Evolutionary conservation across 2,329 filamentous ascomycete species (phyloP).

Genomic region (Apiospora kogelbergensis): DNA sequence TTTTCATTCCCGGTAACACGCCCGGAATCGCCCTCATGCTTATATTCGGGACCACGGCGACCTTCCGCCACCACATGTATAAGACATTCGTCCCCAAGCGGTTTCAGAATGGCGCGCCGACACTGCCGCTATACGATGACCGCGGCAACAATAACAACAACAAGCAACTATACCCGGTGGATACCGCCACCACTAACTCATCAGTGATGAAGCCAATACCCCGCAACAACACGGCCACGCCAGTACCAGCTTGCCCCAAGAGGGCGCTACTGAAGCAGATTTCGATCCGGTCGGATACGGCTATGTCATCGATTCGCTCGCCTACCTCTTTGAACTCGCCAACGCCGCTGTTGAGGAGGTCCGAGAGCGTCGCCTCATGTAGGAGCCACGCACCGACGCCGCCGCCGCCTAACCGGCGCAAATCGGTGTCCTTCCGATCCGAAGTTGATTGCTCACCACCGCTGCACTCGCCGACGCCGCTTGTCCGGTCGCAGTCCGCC

Average conservation of each 20-base stretch:
- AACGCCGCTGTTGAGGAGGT: neutral
- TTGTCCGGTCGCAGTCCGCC: neutral
- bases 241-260: neutral
- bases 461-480: neutral
- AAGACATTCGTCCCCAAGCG: conserved; percentile 15
- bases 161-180: neutral
- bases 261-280: neutral
- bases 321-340: neutral
- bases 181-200: neutral
- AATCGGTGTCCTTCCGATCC: neutral
- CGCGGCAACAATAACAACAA: neutral
- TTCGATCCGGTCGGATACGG: neutral
- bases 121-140: neutral
- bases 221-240: neutral
- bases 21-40: conserved; percentile 23
- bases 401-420: neutral
- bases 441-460: neutral
- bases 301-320: neutral
- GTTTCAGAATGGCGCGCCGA: neutral
- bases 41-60: conserved; percentile 24
- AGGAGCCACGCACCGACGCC: neutral
- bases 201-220: neutral
- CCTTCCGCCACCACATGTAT: conserved; percentile 21
- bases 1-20: conserved; percentile 24
- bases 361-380: neutral